These are phyloP conservation scores for Cucurbita ficifolia DNA, from an alignment of 306 rosid genomes.

Conservation along the genomic window DNA sequence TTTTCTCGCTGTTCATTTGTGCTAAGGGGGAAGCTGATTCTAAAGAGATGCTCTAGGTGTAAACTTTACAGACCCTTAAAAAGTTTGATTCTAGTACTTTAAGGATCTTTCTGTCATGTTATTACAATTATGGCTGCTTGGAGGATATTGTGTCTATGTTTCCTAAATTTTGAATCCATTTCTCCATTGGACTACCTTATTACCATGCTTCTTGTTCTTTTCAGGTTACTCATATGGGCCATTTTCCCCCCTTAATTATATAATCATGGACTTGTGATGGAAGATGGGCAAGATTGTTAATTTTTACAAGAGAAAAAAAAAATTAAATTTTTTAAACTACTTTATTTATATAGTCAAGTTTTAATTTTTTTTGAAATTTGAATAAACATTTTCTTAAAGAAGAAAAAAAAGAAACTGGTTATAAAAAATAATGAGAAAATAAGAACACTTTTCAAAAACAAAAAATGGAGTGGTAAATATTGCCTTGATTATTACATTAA, in stretches of 20 bases:
- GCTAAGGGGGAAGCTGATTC: background rate
- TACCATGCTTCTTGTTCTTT: background rate
- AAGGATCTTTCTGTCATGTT: background rate
- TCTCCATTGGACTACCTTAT: background rate
- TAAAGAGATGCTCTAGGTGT: constrained; percentile 3
- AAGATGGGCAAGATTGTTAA: background rate
- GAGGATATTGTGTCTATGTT: background rate
- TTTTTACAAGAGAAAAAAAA: too few relatives aligned
- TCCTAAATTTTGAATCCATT: background rate
- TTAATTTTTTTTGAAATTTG: too few relatives aligned
- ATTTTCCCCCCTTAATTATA: too few relatives aligned
- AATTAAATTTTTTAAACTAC: too few relatives aligned
- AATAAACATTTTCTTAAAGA: too few relatives aligned
- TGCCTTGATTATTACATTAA: too few relatives aligned
- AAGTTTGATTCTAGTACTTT: background rate
- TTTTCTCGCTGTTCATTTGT: background rate
- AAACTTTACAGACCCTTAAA: background rate
- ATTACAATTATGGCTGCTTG: background rate
- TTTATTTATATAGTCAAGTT: too few relatives aligned
- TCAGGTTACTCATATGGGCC: background rate
- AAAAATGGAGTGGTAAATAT: too few relatives aligned
- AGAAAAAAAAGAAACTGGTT: too few relatives aligned
- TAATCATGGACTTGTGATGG: too few relatives aligned
- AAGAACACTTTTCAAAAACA: too few relatives aligned
- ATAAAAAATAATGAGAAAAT: too few relatives aligned